A percentile compares a stretch with the other conserved stretches of the same genome.
Evolutionary conservation across 495 filamentous ascomycete genomes (phyloP).

Genomic region (Penicillium tannophilum): DNA sequence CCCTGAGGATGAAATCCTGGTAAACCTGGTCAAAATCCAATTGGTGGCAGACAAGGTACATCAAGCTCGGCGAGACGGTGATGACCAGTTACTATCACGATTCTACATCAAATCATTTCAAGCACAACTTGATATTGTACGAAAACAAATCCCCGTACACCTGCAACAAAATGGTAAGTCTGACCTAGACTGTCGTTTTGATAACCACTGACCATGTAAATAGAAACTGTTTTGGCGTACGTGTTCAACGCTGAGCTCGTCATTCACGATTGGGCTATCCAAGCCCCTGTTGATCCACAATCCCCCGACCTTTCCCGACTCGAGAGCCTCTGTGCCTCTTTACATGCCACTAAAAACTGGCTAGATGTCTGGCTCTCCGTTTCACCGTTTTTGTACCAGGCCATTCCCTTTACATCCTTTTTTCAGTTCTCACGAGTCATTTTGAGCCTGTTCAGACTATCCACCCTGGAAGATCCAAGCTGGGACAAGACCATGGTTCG

Average conservation of each 20-base stretch:
- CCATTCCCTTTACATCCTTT: slow-evolving; percentile 39
- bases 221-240: slow-evolving; percentile 41
- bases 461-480: slow-evolving; percentile 37
- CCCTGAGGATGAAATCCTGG: slow-evolving; percentile 51
- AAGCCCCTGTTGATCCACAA: slow-evolving; percentile 18
- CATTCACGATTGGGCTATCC: slow-evolving; percentile 46
- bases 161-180: slow-evolving; percentile 43
- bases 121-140: slow-evolving; percentile 43
- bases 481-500: slow-evolving; percentile 39
- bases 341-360: slow-evolving; percentile 43
- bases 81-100: slow-evolving; percentile 21
- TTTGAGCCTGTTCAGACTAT: slow-evolving; percentile 44
- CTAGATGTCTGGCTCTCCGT: slow-evolving; percentile 36
- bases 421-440: slow-evolving; percentile 46
- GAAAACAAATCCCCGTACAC: slow-evolving; percentile 33
- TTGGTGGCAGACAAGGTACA: slow-evolving; percentile 42
- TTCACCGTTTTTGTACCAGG: slow-evolving; percentile 31
- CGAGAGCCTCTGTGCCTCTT: slow-evolving; percentile 35
- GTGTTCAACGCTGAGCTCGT: slow-evolving; percentile 43
- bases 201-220: slow-evolving; percentile 6
- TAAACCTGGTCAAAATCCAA: slow-evolving; percentile 49
- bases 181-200: too few species aligned
- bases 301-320: slow-evolving; percentile 33
- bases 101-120: slow-evolving; percentile 50
- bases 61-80: slow-evolving; percentile 25